Evolutionary conservation across 2,329 filamentous ascomycete species (phyloP), one percentile per base, ranked within the genome.

Genomic region (Dothiorella sarmentorum): DNA sequence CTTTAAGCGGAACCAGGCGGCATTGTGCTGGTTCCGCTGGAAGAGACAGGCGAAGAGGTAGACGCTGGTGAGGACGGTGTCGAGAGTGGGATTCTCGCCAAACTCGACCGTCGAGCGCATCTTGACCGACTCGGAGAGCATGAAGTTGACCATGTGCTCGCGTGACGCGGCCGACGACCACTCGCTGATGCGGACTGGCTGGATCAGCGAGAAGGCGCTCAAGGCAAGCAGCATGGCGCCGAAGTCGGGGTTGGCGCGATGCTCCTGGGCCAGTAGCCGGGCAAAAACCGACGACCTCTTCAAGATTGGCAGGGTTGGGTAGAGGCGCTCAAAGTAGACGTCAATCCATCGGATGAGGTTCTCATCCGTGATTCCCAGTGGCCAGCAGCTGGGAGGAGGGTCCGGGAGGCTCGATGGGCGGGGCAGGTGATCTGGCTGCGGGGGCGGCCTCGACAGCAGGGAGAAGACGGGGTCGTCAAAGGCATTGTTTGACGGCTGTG

Each of bases 161-260:
- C 67, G 56, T 3, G 67, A 69, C 3, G 67, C 62, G 18, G 62
- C 64, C 0, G 65, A 64, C 2, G 63, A 62, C 17, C 71, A 67
- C 60, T 77, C 75, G 38, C 74, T 72, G 7, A 76, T 76, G 37
- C 76, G 74, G 22, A 77, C 75, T 0, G 75, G 75, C 60, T 77
- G 75, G 1, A 75, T 77, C 44, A 77, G 68, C 2, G 75, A 72
- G 47, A 77, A 77, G 10, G 75, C 74, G 52, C 74, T 76, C 17
- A 77, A 56, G 2, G 73, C 71, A 20, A 77, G 61, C 4, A 76
- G 60, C 75, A 77, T 77, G 2, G 75, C 69, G 11, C 75, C 75
- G 33, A 76, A 76, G 45, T 77, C 74, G 0, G 73, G 67, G 35
- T 76, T 75, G 37, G 66, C 70, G 33, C 75, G 74, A 61, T 77